Evolutionary conservation across 768 basidiomycete species (phyloP), one percentile per base, ranked within the genome.

Genomic region (Pleurotus platypus): DNA sequence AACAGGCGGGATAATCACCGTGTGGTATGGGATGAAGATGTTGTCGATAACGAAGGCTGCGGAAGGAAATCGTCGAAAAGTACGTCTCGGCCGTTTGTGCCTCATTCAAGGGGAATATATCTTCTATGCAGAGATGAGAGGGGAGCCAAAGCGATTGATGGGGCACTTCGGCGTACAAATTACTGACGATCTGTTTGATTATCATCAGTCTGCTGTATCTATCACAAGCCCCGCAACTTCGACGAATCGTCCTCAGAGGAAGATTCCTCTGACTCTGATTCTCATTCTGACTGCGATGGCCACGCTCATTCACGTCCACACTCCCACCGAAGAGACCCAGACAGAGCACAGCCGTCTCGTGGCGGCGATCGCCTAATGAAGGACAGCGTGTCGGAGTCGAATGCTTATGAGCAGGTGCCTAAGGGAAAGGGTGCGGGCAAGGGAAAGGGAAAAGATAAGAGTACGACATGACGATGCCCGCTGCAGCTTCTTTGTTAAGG

Each of bases 21-120:
- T 22, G 95, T 98, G 0, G 85, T 81, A 0, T 97, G 95, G 95
- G 80, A 73, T 18, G 89, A 92, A 15, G 88, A 85, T 55, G 90
- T 92, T 3, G 80, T 96, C 2, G 95, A 98, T 68, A 97, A 98
- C 65, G 95, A 98, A 64, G 86, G 87, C 0, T 81, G 86, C 58
- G 92, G 92, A 5, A 86, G 82, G 78, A 96, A 97, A 72, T 92
- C 89, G 61, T 93, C 92, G 26, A 98, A 98, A 75, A 94, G 95
- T 96, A 62, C 60, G 89, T 81, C 3, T 35, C 8, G 46, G 12
- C 15, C 11, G 30, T 11, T 35, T 9, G 2, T 11, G 9, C 1
- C 9, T 5, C 30, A 9, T 35, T 11, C 11, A 0, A 35, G 9
- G 30, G 1, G 9, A 35, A 35, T 9, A 35, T 35, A 35, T 35